These are phyloP conservation scores for Herpotrichia juniperi DNA, from an alignment of 2,329 filamentous ascomycete species.

Conservation along the genomic window DNA sequence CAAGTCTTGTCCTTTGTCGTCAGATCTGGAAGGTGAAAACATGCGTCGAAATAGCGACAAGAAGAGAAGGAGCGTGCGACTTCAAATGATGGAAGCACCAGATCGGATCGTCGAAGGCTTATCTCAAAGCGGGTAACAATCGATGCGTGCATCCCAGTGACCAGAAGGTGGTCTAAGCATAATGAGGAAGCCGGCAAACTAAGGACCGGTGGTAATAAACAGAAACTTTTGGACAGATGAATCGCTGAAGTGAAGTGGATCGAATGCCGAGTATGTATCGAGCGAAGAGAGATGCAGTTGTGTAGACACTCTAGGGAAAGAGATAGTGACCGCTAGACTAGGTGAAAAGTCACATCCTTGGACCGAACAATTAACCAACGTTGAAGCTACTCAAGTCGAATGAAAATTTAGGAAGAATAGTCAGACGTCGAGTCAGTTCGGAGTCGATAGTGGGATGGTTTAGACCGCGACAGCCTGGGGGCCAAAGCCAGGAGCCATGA, in stretches of 20 bases:
- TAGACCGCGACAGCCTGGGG: conserved; percentile 46
- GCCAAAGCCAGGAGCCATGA: conserved; percentile 46
- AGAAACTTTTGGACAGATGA: conserved; percentile 42
- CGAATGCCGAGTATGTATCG: conserved; percentile 23
- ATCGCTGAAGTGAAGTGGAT: conserved; percentile 30
- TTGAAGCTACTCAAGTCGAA: background rate
- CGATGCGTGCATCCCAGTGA: conserved; percentile 24
- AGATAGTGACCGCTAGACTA: background rate
- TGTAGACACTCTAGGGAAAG: conserved; percentile 28
- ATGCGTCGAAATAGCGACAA: conserved; percentile 44
- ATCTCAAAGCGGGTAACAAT: conserved; percentile 22
- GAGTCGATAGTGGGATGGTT: background rate
- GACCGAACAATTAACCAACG: background rate
- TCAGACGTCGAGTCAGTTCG: conserved; percentile 4
- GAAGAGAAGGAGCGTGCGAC: conserved; percentile 30
- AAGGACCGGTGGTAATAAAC: conserved; percentile 22
- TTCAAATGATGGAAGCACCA: conserved; percentile 18
- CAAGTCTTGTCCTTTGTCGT: conserved; percentile 43
- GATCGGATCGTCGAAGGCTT: conserved; percentile 22
- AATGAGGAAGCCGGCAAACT: conserved; percentile 17
- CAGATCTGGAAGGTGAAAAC: conserved; percentile 42
- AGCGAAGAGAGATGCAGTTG: conserved; percentile 21
- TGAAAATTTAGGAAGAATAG: background rate
- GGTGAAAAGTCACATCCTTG: background rate
- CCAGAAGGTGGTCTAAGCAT: conserved; percentile 16